Base-by-base conservation (phyloP, 1,284 basidiomycete species). In the Volvariella surrecta region DNA sequence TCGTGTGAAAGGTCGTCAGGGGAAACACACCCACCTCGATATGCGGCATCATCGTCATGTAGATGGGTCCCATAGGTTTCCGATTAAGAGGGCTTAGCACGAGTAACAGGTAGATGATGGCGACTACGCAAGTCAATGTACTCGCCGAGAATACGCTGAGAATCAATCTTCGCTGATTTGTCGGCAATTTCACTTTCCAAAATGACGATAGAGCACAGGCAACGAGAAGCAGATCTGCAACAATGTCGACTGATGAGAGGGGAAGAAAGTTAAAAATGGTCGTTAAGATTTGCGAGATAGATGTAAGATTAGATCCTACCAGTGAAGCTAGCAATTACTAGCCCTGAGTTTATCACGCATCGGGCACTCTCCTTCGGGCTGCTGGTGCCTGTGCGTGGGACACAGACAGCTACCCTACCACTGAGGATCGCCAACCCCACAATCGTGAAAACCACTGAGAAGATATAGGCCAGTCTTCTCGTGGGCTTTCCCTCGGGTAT, bases 161-260 rank as follows among this genome's bases (percentile, higher is more conserved):
- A 8, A 48, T 30, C 10, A 48, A 16, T 11, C 44, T 39, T 16
- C 44, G 39, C 37, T 38, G 30, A 15, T 31, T 24, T 11, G 4
- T 15, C 9, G 47, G 43, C 9, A 48, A 17, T 32, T 42, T 39
- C 22, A 48, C 39, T 3, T 37, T 31, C 47, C 47, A 48, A 11
- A 48, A 40, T n/a, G 40, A 40, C 9, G 24, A 16, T 16, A 48
- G 13, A 2, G 47, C 43, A 13, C 16, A 32, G n/a, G 40, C 22
- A 7, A 45, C 16, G 20, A 48, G 44, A 15, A 37, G 1, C 19
- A 42, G 8, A 31, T 45, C 44, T 20, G 30, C 21, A 28, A 35
- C 11, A 32, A 42, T 34, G 11, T 38, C 37, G 24, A 38, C 43
- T 44, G 15, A 16, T 4, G 18, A 8, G n/a, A 35, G 18, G 34